phyloP scores from a whole-genome alignment of 2,329 filamentous ascomycete genomes.

The Fusarium multiceps region DNA sequence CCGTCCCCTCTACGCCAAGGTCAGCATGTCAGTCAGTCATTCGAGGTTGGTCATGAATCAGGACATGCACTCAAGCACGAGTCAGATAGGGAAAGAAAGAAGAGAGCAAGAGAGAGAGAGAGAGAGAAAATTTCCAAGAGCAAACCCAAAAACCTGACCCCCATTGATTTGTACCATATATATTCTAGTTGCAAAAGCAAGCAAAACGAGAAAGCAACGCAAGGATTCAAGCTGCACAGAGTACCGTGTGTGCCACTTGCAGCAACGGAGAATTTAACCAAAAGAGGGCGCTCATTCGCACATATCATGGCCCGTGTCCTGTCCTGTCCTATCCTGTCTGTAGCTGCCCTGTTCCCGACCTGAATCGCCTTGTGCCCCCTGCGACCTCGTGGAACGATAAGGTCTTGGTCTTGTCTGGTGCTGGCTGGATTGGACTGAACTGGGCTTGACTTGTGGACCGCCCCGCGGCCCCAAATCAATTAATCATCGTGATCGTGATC shows the following conservation, averaged over 20 bases:
- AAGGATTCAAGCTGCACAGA: constrained; percentile 6
- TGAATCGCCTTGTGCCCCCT: constrained; percentile 28
- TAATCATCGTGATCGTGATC: constrained; percentile 21
- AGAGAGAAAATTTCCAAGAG: constrained; percentile 13
- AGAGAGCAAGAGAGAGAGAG: not conserved
- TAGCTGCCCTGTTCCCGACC: constrained; percentile 18
- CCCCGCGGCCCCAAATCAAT: constrained; percentile 27
- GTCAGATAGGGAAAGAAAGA: constrained; percentile 11
- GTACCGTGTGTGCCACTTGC: constrained; percentile 13
- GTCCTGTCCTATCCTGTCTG: constrained; percentile 4
- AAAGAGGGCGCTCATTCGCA: constrained; percentile 22
- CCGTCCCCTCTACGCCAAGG: not conserved
- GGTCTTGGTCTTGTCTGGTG: not conserved
- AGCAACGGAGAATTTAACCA: constrained; percentile 36
- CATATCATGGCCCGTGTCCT: constrained; percentile 23
- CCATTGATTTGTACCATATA: constrained; percentile 39
- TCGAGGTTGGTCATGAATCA: constrained; percentile 34
- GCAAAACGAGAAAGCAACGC: constrained; percentile 22
- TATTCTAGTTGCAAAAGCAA: constrained; percentile 33
- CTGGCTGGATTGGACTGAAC: constrained; percentile 14
- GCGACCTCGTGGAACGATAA: constrained; percentile 27
- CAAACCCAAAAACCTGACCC: constrained; percentile 11
- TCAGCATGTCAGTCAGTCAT: constrained; percentile 16
- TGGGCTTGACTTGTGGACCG: constrained; percentile 28
- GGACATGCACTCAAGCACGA: constrained; percentile 18